phyloP scores from a whole-genome alignment of 495 filamentous ascomycete species.

The Penicillium pancosmium region DNA sequence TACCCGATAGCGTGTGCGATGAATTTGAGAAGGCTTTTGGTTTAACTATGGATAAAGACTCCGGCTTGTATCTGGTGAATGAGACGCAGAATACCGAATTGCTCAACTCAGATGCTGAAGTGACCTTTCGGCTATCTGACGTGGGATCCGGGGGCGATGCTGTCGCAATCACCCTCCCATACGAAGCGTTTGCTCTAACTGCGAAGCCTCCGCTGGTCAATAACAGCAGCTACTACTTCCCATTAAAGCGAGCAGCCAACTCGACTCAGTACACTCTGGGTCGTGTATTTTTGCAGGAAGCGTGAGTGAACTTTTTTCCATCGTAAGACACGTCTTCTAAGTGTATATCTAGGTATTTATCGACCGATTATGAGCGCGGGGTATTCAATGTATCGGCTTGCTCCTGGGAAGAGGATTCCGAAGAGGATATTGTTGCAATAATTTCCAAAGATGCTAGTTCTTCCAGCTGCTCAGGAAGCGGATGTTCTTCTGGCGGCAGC shows the following conservation, averaged over 20 bases:
- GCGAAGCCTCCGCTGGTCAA: conserved; percentile 57
- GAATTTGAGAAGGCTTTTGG: conserved; percentile 62
- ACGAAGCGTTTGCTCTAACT: conserved; percentile 63
- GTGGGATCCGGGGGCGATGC: conserved; percentile 40
- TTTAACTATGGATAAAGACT: conserved; percentile 48
- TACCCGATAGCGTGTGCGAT: conserved; percentile 62
- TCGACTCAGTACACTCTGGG: conserved; percentile 64
- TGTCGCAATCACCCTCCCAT: conserved; percentile 65
- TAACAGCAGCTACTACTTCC: conserved; percentile 58
- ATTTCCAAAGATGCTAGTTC: conserved; percentile 13
- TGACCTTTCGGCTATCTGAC: conserved; percentile 62
- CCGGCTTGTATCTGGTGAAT: conserved; percentile 35
- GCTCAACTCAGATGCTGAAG: conserved; percentile 41
- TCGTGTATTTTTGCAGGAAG: conserved; percentile 71
- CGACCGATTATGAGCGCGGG: conserved; percentile 64
- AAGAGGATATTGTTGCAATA: conserved; percentile 22
- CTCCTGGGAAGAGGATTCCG: conserved; percentile 17
- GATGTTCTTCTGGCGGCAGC: conserved; percentile 9
- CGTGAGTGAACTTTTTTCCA: conserved; percentile 23
- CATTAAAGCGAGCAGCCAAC: conserved; percentile 55
- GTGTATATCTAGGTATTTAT: conserved; percentile 49
- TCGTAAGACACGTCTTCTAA: background rate
- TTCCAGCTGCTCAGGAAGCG: conserved; percentile 6
- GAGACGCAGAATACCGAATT: conserved; percentile 51
- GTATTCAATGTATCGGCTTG: conserved; percentile 45